phyloP scores from a whole-genome alignment of 1,284 basidiomycete species.

The Thelephora terrestris region DNA sequence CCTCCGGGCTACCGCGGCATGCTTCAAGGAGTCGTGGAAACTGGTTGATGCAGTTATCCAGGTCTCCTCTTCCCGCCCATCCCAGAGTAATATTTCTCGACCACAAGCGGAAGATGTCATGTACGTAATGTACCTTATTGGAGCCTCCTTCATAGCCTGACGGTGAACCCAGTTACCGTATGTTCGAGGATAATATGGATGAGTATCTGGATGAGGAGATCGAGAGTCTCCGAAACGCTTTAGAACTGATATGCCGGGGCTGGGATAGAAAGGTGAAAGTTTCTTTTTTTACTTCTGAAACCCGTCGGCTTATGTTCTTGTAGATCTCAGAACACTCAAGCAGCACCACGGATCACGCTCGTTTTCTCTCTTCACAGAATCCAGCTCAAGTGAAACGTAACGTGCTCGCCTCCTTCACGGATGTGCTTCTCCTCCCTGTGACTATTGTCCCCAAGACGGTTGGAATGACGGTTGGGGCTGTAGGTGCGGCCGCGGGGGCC shows the following conservation, averaged over 20 bases:
- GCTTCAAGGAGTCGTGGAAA: conserved; percentile 81
- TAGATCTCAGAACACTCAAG: conserved; percentile 16
- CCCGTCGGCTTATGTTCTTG: neutral
- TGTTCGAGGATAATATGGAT: conserved; percentile 95
- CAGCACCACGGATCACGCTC: conserved; percentile 33
- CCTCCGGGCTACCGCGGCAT: conserved; percentile 80
- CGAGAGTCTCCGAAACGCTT: conserved; percentile 66
- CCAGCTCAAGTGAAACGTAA: conserved; percentile 90
- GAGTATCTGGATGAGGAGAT: conserved; percentile 94
- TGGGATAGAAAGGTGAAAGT: conserved; percentile 65
- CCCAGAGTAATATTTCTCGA: conserved; percentile 17
- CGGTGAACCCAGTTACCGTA: conserved; percentile 51
- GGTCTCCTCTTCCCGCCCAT: conserved; percentile 24
- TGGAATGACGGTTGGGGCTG: conserved; percentile 39
- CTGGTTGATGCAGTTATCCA: conserved; percentile 72
- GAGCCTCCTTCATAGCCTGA: conserved; percentile 3
- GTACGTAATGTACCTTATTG: conserved; percentile 30
- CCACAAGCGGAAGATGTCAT: conserved; percentile 72
- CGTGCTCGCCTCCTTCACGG: conserved; percentile 86
- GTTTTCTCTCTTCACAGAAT: conserved; percentile 78
- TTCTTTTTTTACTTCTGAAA: neutral
- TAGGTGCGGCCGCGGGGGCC: conserved; percentile 63
- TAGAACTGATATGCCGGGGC: conserved; percentile 66
- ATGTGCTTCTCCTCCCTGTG: conserved; percentile 84
- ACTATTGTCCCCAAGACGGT: conserved; percentile 90